Conservation (phyloP, 768 basidiomycete species). For the Phylloporus sp. region DNA sequence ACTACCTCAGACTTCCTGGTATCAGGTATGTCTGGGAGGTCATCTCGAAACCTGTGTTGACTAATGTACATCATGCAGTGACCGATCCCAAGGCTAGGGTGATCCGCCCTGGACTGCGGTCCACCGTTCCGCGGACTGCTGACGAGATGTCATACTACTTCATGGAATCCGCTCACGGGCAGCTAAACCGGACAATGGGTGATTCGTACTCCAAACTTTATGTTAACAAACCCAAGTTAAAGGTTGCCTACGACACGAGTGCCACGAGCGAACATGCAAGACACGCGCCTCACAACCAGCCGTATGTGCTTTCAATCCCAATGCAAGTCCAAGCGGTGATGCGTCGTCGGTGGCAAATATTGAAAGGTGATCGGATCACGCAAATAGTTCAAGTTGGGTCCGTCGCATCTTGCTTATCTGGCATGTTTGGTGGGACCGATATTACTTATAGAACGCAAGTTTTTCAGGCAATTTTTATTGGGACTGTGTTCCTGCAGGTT, state of each 20-base stretch:
- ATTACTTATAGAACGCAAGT: constrained; percentile 32
- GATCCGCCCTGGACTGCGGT: constrained; percentile 38
- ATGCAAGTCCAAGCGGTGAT: constrained; percentile 45
- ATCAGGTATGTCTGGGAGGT: constrained; percentile 35
- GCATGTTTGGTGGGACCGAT: constrained; percentile 1
- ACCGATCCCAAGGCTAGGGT: constrained; percentile 61
- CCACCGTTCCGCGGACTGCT: constrained; percentile 47
- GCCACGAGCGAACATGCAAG: constrained; percentile 50
- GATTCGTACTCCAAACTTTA: constrained; percentile 41
- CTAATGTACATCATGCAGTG: constrained; percentile 22
- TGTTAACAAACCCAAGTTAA: constrained; percentile 43
- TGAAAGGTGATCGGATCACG: constrained; percentile 37
- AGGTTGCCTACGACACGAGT: constrained; percentile 42
- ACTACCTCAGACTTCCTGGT: constrained; percentile 61
- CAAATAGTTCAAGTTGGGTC: constrained; percentile 36
- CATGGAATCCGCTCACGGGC: constrained; percentile 36
- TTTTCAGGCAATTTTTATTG: constrained; percentile 20
- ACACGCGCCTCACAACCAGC: constrained; percentile 28
- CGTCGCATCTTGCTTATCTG: constrained; percentile 10
- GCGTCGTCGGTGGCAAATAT: constrained; percentile 42
- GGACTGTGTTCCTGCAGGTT: constrained; percentile 41
- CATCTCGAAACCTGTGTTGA: background rate
- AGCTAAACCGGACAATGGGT: constrained; percentile 44
- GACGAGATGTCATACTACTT: constrained; percentile 55
- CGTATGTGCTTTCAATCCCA: constrained; percentile 43